Base-by-base conservation (phyloP, 2,329 filamentous ascomycete species). In the Arthrobotrys megalospora region DNA sequence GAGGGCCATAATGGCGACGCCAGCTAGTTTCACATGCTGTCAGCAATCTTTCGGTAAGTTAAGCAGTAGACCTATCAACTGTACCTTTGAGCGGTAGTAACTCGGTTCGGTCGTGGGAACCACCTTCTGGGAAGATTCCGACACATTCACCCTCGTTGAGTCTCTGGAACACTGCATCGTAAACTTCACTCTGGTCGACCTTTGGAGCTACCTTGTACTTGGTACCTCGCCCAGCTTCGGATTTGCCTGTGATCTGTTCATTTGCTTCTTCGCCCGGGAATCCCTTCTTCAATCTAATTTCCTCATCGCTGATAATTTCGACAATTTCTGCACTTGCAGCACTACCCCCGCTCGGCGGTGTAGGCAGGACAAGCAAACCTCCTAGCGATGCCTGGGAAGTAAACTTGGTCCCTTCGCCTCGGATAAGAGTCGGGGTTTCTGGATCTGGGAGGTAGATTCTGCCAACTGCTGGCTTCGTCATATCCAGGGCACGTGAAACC, bases 1-100 rank as follows among this genome's bases (percentile, higher is more conserved):
- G 41, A 99, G 88, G 11, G 95, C 96, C 95, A 99, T 99, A 83
- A 99, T 96, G 75, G 96, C 96, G 77, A 99, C 93, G 84, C 95
- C 95, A 82, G 96, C 95, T 90, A 80, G 10, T 70, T 14, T 62
- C 16, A 66, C 45, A 78, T 64, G 81, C 47, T 41, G 43, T 68
- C 81, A 79, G 70, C 45, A n/a, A 64, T 11, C 6, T 21, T 32
- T 19, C 36, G 41, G 14, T 34, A 55, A 45, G 14, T 12, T 48
- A 19, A 28, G 10, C 24, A 53, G 71, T 55, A 50, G 32, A 11
- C 2, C 12, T 69, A 43, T 60, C 28, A 45, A 68, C 64, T 72
- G 45, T 84, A 88, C 87, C 86, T 88, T 98, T 98, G 80, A 98
- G 87, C 21, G 96, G 95, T 48, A 98, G 88, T 53, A 98, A 88